Conservation (phyloP, 2,329 filamentous ascomycete species). For the Fusarium coffeatum region DNA sequence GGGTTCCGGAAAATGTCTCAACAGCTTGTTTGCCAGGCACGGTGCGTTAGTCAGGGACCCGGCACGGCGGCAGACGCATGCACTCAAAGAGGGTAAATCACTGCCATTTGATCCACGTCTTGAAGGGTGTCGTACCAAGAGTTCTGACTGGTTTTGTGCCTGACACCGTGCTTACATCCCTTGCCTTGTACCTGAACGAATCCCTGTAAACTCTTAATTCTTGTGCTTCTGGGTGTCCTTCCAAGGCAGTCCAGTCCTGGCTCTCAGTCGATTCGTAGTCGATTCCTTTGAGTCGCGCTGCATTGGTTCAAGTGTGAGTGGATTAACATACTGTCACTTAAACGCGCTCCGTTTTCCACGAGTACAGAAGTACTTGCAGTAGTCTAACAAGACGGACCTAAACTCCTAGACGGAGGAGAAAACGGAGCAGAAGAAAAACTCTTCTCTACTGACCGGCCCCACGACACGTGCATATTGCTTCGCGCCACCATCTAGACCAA, state of each 20-base stretch:
- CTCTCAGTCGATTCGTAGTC: constrained; percentile 9
- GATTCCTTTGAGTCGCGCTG: constrained; percentile 9
- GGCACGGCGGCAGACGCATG: constrained; percentile 39
- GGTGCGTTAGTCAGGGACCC: constrained; percentile 47
- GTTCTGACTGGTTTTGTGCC: constrained; percentile 37
- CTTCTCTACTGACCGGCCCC: constrained; percentile 23
- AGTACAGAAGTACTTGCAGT: background rate
- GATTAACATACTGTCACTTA: constrained; percentile 11
- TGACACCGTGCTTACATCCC: constrained; percentile 22
- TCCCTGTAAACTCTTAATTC: background rate
- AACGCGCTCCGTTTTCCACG: constrained; percentile 25
- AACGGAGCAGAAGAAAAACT: constrained; percentile 39
- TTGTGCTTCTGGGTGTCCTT: constrained; percentile 3
- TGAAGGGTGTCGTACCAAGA: constrained; percentile 25
- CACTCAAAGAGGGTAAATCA: constrained; percentile 39
- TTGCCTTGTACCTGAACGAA: constrained; percentile 35
- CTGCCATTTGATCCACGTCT: constrained; percentile 6
- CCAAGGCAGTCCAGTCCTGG: background rate
- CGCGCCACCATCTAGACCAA: constrained; percentile 23
- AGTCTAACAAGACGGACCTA: constrained; percentile 5
- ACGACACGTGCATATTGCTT: constrained; percentile 23
- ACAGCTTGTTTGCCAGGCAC: constrained; percentile 40
- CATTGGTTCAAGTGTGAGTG: constrained; percentile 25
- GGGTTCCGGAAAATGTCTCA: constrained; percentile 45
- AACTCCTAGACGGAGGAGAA: constrained; percentile 18